Evolutionary conservation across 371 early-diverging fungal genomes (phyloP).

Genomic region (Mucor indicus): DNA sequence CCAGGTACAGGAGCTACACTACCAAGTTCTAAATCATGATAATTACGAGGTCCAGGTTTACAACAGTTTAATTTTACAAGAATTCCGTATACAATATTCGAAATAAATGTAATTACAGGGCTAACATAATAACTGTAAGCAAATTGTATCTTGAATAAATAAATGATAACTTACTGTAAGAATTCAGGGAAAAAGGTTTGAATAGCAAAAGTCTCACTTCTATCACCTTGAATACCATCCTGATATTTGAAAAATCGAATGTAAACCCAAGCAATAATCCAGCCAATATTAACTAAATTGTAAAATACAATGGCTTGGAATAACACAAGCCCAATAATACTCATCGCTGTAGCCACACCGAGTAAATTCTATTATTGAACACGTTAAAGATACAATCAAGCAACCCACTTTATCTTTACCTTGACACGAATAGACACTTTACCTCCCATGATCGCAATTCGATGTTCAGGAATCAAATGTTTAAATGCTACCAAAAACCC

Average conservation of each 20-base stretch:
- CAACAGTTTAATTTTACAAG: conserved; percentile 49
- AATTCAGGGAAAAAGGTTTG: conserved; percentile 81
- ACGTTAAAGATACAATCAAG: background rate
- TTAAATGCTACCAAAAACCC: conserved; percentile 80
- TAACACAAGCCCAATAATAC: conserved; percentile 28
- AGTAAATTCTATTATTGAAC: conserved; percentile 36
- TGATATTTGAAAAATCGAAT: conserved; percentile 76
- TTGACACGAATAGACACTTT: conserved; percentile 66
- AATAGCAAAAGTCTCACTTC: conserved; percentile 80
- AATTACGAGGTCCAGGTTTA: conserved; percentile 38
- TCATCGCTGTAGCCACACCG: conserved; percentile 38
- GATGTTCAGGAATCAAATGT: conserved; percentile 67
- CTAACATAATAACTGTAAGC: conserved; percentile 18
- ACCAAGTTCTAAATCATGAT: conserved; percentile 37
- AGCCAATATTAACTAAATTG: conserved; percentile 61
- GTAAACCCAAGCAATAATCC: conserved; percentile 75
- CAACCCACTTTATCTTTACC: conserved; percentile 27
- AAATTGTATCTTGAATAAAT: background rate
- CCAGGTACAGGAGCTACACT: conserved; percentile 49
- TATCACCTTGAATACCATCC: conserved; percentile 79
- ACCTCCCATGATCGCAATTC: conserved; percentile 49
- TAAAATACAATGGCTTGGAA: conserved; percentile 43
- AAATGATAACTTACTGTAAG: conserved; percentile 53
- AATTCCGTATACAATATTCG: conserved; percentile 45
- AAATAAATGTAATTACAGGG: conserved; percentile 49